Conservation (phyloP, 768 basidiomycete species). For the Mycena latifolia region DNA sequence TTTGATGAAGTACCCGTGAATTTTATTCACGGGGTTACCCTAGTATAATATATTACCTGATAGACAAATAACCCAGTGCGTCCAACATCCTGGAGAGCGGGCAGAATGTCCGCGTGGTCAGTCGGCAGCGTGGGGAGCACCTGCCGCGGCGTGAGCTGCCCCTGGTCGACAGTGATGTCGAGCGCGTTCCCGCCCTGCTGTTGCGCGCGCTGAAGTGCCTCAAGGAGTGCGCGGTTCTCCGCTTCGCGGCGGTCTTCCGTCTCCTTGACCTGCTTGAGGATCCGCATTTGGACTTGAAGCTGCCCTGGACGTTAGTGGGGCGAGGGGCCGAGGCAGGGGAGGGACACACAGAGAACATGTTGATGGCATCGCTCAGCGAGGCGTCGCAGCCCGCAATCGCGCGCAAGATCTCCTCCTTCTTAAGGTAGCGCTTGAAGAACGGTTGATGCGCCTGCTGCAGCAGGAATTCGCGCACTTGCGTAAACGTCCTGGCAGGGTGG, state of each 20-base stretch:
- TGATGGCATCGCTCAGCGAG: slow-evolving; percentile 64
- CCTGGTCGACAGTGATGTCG: slow-evolving; percentile 24
- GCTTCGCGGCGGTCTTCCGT: slow-evolving; percentile 49
- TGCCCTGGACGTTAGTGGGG: slow-evolving; percentile 34
- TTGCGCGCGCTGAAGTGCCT: slow-evolving; percentile 40
- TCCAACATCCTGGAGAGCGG: slow-evolving; percentile 36
- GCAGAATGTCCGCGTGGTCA: slow-evolving; percentile 31
- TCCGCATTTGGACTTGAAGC: slow-evolving; percentile 66
- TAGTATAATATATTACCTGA: too few species aligned
- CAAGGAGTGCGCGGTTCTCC: slow-evolving; percentile 52
- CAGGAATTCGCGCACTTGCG: slow-evolving; percentile 57
- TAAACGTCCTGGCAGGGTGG: slow-evolving; percentile 39
- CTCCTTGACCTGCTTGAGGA: slow-evolving; percentile 61
- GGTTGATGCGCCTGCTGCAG: slow-evolving; percentile 66
- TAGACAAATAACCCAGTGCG: too few species aligned
- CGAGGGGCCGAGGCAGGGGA: slow-evolving; percentile 34
- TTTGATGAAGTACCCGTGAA: too few species aligned
- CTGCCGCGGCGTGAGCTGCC: slow-evolving; percentile 23
- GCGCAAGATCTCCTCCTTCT: slow-evolving; percentile 68
- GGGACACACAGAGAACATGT: slow-evolving; percentile 59
- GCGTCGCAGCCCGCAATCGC: slow-evolving; percentile 65
- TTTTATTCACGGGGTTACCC: too few species aligned
- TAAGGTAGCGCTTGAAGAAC: slow-evolving; percentile 77
- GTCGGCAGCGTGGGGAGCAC: background rate
- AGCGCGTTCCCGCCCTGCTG: slow-evolving; percentile 19